Evolutionary conservation across 306 rosid genomes (phyloP).

Genomic region (Luffa acutangula): DNA sequence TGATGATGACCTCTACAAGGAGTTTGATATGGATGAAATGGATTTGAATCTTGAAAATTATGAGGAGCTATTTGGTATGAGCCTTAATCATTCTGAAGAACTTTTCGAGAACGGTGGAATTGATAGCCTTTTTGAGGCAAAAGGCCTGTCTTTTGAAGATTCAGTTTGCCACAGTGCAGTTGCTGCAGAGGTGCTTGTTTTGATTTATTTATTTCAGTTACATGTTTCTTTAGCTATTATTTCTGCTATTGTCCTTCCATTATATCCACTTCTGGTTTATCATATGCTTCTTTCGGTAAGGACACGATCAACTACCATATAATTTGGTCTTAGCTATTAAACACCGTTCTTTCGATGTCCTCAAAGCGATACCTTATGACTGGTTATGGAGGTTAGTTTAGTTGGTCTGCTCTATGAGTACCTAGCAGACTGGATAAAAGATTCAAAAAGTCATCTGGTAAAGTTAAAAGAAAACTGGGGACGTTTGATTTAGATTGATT

Average conservation of each 20-base stretch:
- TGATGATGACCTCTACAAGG: slow-evolving; percentile 39
- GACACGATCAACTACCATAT: not conserved
- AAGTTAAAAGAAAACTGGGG: not conserved
- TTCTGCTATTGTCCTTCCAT: not conserved
- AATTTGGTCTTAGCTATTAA: not conserved
- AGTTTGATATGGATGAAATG: slow-evolving; percentile 78
- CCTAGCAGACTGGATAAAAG: not conserved
- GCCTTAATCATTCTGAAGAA: slow-evolving; percentile 71
- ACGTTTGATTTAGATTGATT: not conserved
- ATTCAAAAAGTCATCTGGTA: not conserved
- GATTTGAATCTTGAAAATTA: slow-evolving; percentile 86
- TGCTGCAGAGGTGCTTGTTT: slow-evolving; percentile 66
- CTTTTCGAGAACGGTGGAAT: slow-evolving; percentile 84
- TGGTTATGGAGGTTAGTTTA: not conserved
- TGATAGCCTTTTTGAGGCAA: slow-evolving; percentile 68
- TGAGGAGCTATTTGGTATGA: slow-evolving; percentile 67
- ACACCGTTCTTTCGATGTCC: not conserved
- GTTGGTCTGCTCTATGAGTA: not conserved
- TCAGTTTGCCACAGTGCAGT: slow-evolving; percentile 51
- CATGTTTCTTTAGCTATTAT: not conserved
- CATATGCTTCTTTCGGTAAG: not conserved
- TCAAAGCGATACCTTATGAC: not conserved
- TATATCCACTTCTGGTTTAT: not conserved
- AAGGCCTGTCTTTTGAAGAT: slow-evolving; percentile 54
- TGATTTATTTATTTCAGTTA: not conserved